Base-by-base conservation (phyloP, 2,329 filamentous ascomycete species). In the Lomentospora prolificans region DNA sequence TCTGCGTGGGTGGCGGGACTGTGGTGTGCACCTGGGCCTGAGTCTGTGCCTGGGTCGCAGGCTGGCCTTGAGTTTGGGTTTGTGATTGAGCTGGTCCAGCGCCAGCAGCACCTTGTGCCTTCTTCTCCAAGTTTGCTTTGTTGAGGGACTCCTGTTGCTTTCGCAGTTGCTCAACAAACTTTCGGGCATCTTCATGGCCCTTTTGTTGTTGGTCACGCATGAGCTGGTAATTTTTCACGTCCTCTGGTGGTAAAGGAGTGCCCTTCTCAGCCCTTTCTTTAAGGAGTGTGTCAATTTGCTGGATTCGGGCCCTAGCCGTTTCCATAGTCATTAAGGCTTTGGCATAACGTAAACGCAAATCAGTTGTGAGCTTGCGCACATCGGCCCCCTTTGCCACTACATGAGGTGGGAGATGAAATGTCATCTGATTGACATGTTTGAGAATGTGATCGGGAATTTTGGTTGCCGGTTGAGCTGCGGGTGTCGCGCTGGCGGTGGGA, bases 271-370 rank as follows among this genome's bases (percentile, higher is more conserved):
- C 65, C 22, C 75, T 67, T 17, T 75, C 72, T 51, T 73, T 72
- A 19, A 73, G 64, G 2, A 67, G 59, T 50, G 67, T 67, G 9
- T 80, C 76, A 54, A 79, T 65, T 52, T 65, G 65, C 2, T 65
- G 65, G 3, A 79, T 63, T 50, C 71, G 69, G n/a, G 60, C 62
- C 9, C 74, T 72, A 3, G 70, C 67, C 8, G 60, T 67, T 36
- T 81, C 78, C 70, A 82, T 80, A 2, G 72, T 70, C 59, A 74
- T 66, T 4, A 82, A 64, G 0, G 75, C 77, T 39, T 74, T 68
- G 0, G 69, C 67, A 57, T 81, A 80, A 55, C 70, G 72, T 0
- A 70, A 66, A 61, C 74, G 78, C 30, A 73, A 67, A 1, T 79
- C 74, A 6, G 73, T 68, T 2, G 75, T 63, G 75, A 76, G 81